Evolutionary conservation across 1,284 basidiomycete genomes (phyloP).

Genomic region (Pseudomicrostroma phylloplanum): DNA sequence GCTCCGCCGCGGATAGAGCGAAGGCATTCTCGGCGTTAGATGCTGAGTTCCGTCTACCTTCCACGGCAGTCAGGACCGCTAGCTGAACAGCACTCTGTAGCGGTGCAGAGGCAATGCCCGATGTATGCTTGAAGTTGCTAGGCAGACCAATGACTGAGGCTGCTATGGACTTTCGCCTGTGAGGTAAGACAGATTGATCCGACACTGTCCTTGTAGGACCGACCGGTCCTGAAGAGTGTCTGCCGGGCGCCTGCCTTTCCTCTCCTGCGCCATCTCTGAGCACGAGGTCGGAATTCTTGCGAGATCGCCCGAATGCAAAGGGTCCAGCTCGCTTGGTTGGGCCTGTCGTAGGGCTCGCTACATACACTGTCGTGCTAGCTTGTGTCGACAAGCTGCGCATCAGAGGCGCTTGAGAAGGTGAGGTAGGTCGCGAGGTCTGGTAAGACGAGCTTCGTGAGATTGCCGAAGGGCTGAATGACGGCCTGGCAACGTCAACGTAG

Average conservation of each 20-base stretch:
- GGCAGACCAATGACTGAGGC: background rate
- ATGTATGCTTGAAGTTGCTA: conserved; percentile 5
- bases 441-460: too few relatives aligned
- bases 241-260: background rate
- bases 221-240: background rate
- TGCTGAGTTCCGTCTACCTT: background rate
- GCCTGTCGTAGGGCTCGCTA: too few relatives aligned
- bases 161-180: background rate
- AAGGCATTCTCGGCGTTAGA: background rate
- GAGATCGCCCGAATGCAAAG: background rate
- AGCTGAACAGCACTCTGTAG: background rate
- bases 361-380: too few relatives aligned
- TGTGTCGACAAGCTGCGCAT: too few relatives aligned
- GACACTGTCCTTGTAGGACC: background rate
- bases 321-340: background rate
- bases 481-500: too few relatives aligned
- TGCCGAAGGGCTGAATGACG: too few relatives aligned
- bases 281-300: background rate
- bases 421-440: too few relatives aligned
- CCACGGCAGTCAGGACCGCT: background rate
- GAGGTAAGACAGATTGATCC: background rate
- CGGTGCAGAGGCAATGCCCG: background rate
- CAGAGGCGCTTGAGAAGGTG: too few relatives aligned
- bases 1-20: background rate
- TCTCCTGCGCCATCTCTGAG: background rate